A percentile compares a stretch with the other conserved stretches of the same genome.
phyloP scores from a whole-genome alignment of 2,329 filamentous ascomycete species.

The Knufia petricola region DNA sequence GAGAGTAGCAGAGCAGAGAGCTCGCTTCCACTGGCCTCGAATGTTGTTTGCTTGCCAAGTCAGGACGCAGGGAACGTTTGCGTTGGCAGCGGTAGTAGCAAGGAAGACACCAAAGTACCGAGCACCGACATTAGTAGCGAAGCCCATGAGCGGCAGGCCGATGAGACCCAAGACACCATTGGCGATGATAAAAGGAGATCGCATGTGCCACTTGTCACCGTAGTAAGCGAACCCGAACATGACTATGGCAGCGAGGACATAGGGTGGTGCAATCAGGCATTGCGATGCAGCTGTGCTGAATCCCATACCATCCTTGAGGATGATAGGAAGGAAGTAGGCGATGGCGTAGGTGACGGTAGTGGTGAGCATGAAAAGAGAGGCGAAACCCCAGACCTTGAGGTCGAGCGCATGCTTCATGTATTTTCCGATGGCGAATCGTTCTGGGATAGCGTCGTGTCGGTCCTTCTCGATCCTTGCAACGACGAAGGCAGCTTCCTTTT shows the following conservation, averaged over 20 bases:
- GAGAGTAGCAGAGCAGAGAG: conserved; percentile 34
- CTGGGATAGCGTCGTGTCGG: conserved; percentile 42
- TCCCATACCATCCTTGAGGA: conserved; percentile 54
- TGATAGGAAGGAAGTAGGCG: conserved; percentile 70
- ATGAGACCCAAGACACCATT: conserved; percentile 59
- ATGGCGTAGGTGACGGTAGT: conserved; percentile 68
- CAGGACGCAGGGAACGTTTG: conserved; percentile 65
- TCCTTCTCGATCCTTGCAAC: conserved; percentile 45
- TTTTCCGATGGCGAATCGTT: conserved; percentile 39
- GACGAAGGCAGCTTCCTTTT: conserved; percentile 20
- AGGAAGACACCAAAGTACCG: conserved; percentile 70
- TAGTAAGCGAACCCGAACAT: conserved; percentile 64
- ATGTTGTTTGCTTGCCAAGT: conserved; percentile 83
- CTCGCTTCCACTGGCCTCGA: conserved; percentile 79
- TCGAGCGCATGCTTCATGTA: conserved; percentile 42
- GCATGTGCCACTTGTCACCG: conserved; percentile 57
- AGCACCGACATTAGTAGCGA: conserved; percentile 44
- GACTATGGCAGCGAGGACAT: conserved; percentile 50
- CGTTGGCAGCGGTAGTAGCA: conserved; percentile 64
- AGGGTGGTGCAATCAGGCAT: conserved; percentile 63
- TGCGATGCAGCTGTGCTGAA: conserved; percentile 57
- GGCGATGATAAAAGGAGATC: conserved; percentile 62
- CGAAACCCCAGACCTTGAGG: conserved; percentile 48
- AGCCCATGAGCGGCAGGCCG: conserved; percentile 65
- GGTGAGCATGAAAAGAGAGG: conserved; percentile 40